Conservation (phyloP, 2,329 filamentous ascomycete genomes). For the Fusarium buharicum region DNA sequence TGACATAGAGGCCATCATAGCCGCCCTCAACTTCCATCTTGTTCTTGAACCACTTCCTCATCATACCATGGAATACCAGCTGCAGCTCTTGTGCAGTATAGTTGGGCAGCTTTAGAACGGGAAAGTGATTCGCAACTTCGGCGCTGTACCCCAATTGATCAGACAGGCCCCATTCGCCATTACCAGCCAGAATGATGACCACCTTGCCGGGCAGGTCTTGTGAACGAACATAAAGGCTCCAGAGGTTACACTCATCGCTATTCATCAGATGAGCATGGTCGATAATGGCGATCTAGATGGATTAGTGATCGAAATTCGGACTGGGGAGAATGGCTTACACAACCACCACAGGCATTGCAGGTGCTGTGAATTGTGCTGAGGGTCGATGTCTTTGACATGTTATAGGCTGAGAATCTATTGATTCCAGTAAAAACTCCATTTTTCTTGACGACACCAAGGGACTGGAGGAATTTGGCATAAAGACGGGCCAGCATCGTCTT, state of each 20-base stretch:
- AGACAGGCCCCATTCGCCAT: constrained; percentile 60
- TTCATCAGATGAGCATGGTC: constrained; percentile 47
- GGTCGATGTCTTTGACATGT: constrained; percentile 49
- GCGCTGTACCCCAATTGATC: constrained; percentile 70
- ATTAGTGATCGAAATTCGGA: constrained; percentile 14
- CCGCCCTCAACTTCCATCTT: constrained; percentile 71
- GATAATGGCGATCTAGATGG: constrained; percentile 43
- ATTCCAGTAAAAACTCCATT: constrained; percentile 58
- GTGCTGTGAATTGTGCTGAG: constrained; percentile 56
- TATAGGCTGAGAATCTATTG: constrained; percentile 44
- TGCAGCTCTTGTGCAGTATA: constrained; percentile 72
- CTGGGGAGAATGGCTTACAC: constrained; percentile 53
- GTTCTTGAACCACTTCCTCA: constrained; percentile 64
- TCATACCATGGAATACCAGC: constrained; percentile 64
- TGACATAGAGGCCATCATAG: constrained; percentile 66
- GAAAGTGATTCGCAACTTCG: constrained; percentile 48
- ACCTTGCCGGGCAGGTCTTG: constrained; percentile 45
- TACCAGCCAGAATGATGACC: constrained; percentile 46
- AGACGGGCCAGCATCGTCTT: constrained; percentile 47
- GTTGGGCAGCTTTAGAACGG: constrained; percentile 69
- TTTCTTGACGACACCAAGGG: constrained; percentile 44
- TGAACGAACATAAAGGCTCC: constrained; percentile 44
- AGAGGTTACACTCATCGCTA: constrained; percentile 45
- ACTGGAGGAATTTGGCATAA: constrained; percentile 46
- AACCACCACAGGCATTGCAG: constrained; percentile 62